These are phyloP conservation scores for Blastocladiella britannica DNA, from an alignment of 192 early-diverging fungal species.

Conservation along the genomic window DNA sequence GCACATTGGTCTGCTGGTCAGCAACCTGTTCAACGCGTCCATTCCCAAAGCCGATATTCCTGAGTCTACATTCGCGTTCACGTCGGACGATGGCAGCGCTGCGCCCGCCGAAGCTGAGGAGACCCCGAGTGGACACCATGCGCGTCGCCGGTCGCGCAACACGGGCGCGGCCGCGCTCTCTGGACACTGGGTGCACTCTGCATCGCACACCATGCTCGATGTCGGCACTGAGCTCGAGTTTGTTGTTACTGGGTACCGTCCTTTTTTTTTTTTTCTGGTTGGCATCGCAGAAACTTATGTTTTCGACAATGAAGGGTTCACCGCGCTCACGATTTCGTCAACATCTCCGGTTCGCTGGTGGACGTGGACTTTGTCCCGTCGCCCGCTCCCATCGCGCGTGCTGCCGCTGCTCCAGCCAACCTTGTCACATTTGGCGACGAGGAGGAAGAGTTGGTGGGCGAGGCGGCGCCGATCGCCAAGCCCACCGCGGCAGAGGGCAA, in stretches of 20 bases:
- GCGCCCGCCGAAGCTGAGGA: neutral
- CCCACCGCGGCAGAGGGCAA: neutral
- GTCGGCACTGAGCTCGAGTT: neutral
- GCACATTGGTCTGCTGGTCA: conserved; percentile 81
- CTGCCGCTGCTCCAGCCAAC: neutral
- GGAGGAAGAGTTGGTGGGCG: neutral
- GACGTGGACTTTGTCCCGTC: neutral
- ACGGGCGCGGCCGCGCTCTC: neutral
- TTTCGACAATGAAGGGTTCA: neutral
- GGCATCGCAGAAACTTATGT: too few relatives aligned
- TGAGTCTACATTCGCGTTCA: conserved; percentile 42
- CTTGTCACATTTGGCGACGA: neutral
- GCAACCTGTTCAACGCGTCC: conserved; percentile 88
- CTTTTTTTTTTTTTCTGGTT: too few relatives aligned
- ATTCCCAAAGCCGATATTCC: conserved; percentile 68
- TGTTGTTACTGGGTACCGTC: too few relatives aligned
- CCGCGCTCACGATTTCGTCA: neutral
- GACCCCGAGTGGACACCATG: too few relatives aligned
- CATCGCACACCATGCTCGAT: neutral
- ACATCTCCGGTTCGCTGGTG: neutral
- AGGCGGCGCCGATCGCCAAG: neutral
- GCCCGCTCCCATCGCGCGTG: neutral
- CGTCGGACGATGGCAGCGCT: neutral
- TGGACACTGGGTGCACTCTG: neutral
- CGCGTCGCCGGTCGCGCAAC: too few relatives aligned